phyloP scores from a whole-genome alignment of 164 flowering plant species.

The Magnolia officinalis region DNA sequence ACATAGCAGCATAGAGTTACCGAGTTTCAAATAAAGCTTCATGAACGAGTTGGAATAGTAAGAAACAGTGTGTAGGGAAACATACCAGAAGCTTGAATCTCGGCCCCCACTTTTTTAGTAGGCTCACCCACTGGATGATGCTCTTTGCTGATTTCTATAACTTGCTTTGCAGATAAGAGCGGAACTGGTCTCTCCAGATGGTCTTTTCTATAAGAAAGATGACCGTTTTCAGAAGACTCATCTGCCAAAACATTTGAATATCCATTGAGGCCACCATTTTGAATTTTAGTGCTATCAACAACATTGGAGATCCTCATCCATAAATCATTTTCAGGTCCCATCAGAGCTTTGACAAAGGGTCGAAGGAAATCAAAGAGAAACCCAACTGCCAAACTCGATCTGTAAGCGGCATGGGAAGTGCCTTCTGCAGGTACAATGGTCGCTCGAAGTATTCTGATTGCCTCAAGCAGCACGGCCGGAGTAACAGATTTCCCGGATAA shows the following conservation, averaged over 20 bases:
- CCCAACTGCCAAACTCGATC: conserved; percentile 77
- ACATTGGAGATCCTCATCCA: neutral
- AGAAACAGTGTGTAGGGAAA: neutral
- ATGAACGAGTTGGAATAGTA: too few relatives aligned
- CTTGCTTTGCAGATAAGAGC: conserved; percentile 61
- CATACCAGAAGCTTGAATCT: conserved; percentile 91
- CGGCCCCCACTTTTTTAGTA: conserved; percentile 56
- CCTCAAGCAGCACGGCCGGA: conserved; percentile 43
- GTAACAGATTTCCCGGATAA: conserved; percentile 51
- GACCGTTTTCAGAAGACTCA: conserved; percentile 3
- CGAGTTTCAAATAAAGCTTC: too few relatives aligned
- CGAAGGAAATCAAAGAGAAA: conserved; percentile 42
- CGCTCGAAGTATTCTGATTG: conserved; percentile 42
- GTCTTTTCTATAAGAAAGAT: conserved; percentile 4
- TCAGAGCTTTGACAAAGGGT: conserved; percentile 10
- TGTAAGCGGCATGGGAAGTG: conserved; percentile 44
- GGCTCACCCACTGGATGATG: conserved; percentile 78
- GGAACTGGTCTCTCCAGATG: conserved; percentile 19
- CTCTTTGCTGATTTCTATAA: conserved; percentile 40
- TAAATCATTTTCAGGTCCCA: neutral
- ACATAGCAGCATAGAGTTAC: too few relatives aligned
- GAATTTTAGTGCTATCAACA: conserved; percentile 9
- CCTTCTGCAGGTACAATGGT: conserved; percentile 57
- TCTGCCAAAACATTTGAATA: conserved; percentile 1
- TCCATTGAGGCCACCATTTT: conserved; percentile 19